phyloP scores from a whole-genome alignment of 805 yeast species.

The Metschnikowia vanudenii region DNA sequence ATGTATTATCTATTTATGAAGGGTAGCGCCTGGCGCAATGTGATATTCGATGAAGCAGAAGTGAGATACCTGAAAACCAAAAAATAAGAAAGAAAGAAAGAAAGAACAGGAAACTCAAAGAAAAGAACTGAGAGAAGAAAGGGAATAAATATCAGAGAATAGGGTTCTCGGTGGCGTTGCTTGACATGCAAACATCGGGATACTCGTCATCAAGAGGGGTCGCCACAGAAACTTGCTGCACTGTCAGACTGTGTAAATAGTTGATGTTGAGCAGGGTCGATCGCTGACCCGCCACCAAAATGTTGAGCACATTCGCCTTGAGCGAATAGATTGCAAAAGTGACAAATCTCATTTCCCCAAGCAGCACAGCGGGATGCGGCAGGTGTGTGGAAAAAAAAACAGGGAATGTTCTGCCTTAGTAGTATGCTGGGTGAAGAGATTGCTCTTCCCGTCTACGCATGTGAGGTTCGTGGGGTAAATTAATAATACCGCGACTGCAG shows the following conservation, averaged over 20 bases:
- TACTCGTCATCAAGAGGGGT: slow-evolving; percentile 26
- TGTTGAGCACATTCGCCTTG: slow-evolving; percentile 37
- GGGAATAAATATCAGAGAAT: slow-evolving; percentile 8
- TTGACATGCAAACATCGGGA: slow-evolving; percentile 23
- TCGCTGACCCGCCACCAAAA: slow-evolving; percentile 35
- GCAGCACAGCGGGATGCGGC: neutral
- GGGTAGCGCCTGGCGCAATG: neutral
- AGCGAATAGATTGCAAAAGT: slow-evolving; percentile 34
- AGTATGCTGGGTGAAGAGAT: too few relatives aligned
- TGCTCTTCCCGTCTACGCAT: too few relatives aligned
- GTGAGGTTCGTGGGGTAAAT: neutral
- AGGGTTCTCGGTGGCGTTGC: slow-evolving; percentile 37
- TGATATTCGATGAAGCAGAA: neutral
- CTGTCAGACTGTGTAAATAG: slow-evolving; percentile 33
- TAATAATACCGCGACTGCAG: neutral
- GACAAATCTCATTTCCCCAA: slow-evolving; percentile 30
- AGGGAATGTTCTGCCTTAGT: too few relatives aligned
- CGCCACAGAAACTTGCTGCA: slow-evolving; percentile 28
- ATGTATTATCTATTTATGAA: slow-evolving; percentile 4
- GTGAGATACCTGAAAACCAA: too few relatives aligned
- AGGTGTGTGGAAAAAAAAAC: neutral
- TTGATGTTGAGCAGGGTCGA: slow-evolving; percentile 31
- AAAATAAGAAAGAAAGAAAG: too few relatives aligned
- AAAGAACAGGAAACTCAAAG: too few relatives aligned
- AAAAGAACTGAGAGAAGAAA: neutral